A percentile compares a stretch with the other conserved stretches of the same genome.
These are phyloP conservation scores for Pontederia paniculata DNA, from an alignment of 176 grass and related monocot species.

Conservation along the genomic window DNA sequence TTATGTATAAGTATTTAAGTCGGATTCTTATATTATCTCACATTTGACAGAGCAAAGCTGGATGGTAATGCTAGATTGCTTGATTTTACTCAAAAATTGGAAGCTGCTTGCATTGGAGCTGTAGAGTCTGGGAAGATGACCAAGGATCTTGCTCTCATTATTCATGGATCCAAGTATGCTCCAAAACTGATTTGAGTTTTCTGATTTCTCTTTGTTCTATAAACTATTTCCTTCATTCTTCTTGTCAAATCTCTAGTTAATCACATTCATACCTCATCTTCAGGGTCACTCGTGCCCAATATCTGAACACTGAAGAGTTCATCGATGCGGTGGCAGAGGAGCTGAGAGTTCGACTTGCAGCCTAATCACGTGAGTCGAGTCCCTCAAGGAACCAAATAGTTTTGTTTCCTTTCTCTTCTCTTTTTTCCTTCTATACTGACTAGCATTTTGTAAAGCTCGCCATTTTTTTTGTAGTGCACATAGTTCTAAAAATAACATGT, in stretches of 20 bases:
- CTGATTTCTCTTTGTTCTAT: neutral
- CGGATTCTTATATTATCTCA: neutral
- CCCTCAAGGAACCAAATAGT: neutral
- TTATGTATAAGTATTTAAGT: neutral
- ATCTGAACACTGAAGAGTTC: constrained; percentile 12
- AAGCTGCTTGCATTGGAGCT: constrained; percentile 63
- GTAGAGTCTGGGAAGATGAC: constrained; percentile 98
- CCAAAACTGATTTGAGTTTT: neutral
- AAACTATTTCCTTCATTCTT: too few relatives aligned
- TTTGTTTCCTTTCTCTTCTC: too few relatives aligned
- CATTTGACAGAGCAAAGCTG: constrained; percentile 61
- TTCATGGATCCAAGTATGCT: constrained; percentile 77
- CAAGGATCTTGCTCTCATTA: constrained; percentile 88
- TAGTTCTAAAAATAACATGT: too few relatives aligned
- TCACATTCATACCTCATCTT: neutral
- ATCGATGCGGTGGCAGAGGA: constrained; percentile 10
- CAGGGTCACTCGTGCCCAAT: neutral
- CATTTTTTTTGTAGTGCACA: too few relatives aligned
- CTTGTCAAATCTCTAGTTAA: neutral
- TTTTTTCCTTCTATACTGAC: too few relatives aligned
- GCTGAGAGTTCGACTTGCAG: constrained; percentile 3
- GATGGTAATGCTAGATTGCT: constrained; percentile 71
- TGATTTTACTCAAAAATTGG: constrained; percentile 78
- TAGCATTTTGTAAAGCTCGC: too few relatives aligned
- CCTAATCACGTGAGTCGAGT: neutral